Evolutionary conservation across 176 grass and related monocot genomes (phyloP).

Genomic region (Poa annua): DNA sequence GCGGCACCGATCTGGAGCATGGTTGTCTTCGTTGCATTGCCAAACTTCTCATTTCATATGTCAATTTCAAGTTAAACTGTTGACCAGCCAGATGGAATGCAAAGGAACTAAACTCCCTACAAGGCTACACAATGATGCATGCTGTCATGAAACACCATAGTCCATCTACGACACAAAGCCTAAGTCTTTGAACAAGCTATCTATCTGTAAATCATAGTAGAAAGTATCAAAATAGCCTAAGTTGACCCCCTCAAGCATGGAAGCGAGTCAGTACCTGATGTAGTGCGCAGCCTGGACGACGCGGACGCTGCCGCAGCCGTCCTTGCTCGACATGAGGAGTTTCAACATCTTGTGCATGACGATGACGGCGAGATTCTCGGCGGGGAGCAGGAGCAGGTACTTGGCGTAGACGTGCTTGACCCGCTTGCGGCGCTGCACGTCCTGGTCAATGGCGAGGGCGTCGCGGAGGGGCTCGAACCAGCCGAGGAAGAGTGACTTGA

Average conservation of each 20-base stretch:
- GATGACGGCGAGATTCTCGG: conserved; percentile 87
- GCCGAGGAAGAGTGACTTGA: conserved; percentile 85
- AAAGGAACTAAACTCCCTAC: too few species aligned
- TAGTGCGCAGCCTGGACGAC: conserved; percentile 68
- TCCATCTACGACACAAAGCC: too few species aligned
- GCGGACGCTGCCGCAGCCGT: conserved; percentile 61
- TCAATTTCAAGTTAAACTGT: too few species aligned
- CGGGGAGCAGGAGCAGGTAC: conserved; percentile 71
- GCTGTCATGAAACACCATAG: too few species aligned
- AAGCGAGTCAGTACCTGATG: conserved; percentile 38
- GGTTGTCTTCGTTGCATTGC: too few species aligned
- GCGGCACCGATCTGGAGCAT: too few species aligned
- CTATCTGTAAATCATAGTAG: not conserved
- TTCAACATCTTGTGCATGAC: conserved; percentile 96
- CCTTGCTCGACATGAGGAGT: conserved; percentile 65
- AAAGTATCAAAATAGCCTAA: not conserved
- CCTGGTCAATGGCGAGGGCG: conserved; percentile 70
- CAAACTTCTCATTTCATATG: too few species aligned
- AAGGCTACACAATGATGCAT: too few species aligned
- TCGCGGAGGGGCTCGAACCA: conserved; percentile 94
- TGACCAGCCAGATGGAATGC: too few species aligned
- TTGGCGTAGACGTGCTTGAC: conserved; percentile 69
- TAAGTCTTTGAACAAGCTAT: too few species aligned
- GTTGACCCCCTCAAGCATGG: not conserved
- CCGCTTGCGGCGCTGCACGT: conserved; percentile 56